Conservation (phyloP, 2,329 filamentous ascomycete genomes). For the Nemania bipapillata region DNA sequence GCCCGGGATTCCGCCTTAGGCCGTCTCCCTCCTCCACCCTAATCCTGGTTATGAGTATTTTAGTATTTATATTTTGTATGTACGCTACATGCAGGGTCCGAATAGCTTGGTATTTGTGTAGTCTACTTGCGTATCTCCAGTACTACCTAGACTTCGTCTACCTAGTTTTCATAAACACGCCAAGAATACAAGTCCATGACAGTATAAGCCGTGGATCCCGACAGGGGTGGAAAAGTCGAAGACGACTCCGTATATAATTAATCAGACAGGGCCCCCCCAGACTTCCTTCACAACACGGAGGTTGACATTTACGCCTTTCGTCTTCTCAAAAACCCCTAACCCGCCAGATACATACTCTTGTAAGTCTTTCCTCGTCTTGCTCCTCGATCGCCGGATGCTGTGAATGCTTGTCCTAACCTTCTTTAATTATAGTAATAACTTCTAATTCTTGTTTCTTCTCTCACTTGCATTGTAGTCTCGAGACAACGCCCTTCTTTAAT, state of each 20-base stretch:
- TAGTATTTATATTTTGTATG: too few species aligned
- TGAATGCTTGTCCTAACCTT: neutral
- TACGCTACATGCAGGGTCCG: neutral
- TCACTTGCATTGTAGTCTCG: neutral
- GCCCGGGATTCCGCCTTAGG: neutral
- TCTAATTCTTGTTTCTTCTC: slow-evolving; percentile 24
- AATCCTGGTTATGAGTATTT: neutral
- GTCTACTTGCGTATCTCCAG: too few species aligned
- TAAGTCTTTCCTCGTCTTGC: slow-evolving; percentile 26
- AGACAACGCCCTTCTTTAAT: slow-evolving; percentile 3
- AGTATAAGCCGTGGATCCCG: neutral
- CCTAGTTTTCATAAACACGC: slow-evolving; percentile 1
- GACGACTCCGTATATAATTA: slow-evolving; percentile 29
- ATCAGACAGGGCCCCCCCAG: slow-evolving; percentile 24
- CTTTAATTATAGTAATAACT: slow-evolving; percentile 28
- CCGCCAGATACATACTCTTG: slow-evolving; percentile 14
- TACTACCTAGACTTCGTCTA: neutral
- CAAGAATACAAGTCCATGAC: neutral
- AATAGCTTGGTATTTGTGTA: neutral
- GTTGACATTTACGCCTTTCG: slow-evolving; percentile 1
- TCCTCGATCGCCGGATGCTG: neutral
- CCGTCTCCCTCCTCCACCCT: neutral
- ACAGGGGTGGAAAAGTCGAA: neutral
- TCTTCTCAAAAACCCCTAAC: slow-evolving; percentile 11
- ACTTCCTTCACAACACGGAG: neutral